phyloP scores from a whole-genome alignment of 2,329 filamentous ascomycete species.

The Fonsecaea multimorphosa region DNA sequence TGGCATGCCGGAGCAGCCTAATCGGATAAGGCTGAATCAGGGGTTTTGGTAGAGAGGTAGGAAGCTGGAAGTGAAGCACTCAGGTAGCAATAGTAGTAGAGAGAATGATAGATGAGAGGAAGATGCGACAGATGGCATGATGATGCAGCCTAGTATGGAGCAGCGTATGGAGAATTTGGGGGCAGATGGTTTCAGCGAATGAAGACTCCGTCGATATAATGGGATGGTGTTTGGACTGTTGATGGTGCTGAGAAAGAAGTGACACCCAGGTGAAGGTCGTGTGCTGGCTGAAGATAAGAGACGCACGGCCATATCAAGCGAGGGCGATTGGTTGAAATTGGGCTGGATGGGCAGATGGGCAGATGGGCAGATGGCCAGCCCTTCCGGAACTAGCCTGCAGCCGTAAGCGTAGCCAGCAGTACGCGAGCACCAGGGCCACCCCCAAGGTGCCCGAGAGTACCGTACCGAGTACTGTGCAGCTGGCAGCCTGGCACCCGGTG shows the following conservation, averaged over 20 bases:
- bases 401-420: neutral
- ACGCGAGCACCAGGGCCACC: neutral
- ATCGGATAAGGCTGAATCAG: neutral
- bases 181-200: slow-evolving; percentile 13
- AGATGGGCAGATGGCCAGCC: neutral
- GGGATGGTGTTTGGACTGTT: neutral
- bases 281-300: slow-evolving; percentile 9
- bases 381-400: slow-evolving; percentile 5
- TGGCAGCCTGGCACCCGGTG: too few relatives aligned
- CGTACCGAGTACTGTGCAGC: neutral
- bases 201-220: neutral
- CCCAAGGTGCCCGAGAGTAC: neutral
- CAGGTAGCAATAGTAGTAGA: neutral
- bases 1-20: slow-evolving; percentile 20
- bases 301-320: slow-evolving; percentile 3
- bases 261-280: neutral
- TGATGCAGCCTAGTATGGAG: slow-evolving; percentile 10
- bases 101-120: slow-evolving; percentile 3
- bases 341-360: too few relatives aligned
- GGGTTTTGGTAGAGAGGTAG: neutral
- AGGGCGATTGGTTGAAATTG: neutral
- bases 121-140: slow-evolving; percentile 22
- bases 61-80: neutral
- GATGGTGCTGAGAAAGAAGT: neutral
- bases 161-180: neutral